Evolutionary conservation across 2,329 filamentous ascomycete genomes (phyloP).

Genomic region (Penicillium sp.): DNA sequence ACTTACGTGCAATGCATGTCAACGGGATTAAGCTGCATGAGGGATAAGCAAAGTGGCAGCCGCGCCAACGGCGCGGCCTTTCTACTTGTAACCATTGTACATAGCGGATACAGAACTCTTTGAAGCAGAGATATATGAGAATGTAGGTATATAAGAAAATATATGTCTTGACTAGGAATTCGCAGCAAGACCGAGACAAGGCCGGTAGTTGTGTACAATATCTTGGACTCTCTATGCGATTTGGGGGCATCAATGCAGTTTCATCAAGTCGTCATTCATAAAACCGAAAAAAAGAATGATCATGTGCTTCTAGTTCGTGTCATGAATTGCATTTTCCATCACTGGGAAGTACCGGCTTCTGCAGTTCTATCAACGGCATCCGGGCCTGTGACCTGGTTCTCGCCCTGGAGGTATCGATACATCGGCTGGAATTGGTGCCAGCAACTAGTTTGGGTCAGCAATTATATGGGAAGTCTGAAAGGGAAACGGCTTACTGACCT

Average conservation of each 20-base stretch:
- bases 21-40: too few relatives aligned
- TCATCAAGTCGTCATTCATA: constrained; percentile 20
- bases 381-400: constrained; percentile 24
- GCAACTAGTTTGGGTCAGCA: constrained; percentile 31
- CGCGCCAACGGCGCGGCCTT: too few relatives aligned
- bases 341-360: constrained; percentile 8
- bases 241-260: constrained; percentile 1
- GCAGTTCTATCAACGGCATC: constrained; percentile 20
- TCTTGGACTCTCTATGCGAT: neutral
- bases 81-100: neutral
- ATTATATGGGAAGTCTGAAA: neutral
- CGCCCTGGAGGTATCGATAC: constrained; percentile 29
- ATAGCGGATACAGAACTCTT: neutral
- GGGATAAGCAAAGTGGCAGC: too few relatives aligned
- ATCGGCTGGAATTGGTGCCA: constrained; percentile 44
- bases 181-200: neutral
- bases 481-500: constrained; percentile 34
- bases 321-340: neutral
- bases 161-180: neutral
- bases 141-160: neutral
- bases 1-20: too few relatives aligned
- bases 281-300: neutral
- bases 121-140: neutral
- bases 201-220: neutral
- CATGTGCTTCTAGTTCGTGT: neutral